A percentile compares a stretch with the other conserved stretches of the same genome.
phyloP scores from a whole-genome alignment of 2,329 filamentous ascomycete species.

The Aspergillus hortae region DNA sequence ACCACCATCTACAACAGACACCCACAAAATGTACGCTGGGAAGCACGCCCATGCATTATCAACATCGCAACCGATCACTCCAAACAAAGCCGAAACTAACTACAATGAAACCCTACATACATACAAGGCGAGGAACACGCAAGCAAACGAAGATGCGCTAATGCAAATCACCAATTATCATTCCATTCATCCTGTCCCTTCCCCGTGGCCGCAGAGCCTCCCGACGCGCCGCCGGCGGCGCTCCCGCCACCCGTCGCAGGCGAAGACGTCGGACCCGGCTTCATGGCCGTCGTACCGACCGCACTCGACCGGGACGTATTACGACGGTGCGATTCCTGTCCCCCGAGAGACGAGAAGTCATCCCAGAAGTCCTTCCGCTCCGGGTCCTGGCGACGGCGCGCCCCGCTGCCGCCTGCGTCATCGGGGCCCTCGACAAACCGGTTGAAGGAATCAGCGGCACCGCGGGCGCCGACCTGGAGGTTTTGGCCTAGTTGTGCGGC shows the following conservation, averaged over 20 bases:
- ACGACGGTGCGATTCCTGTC: slow-evolving; percentile 24
- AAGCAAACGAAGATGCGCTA: not conserved
- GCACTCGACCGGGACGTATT: slow-evolving; percentile 43
- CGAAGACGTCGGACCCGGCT: slow-evolving; percentile 38
- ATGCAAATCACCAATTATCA: slow-evolving; percentile 43
- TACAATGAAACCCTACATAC: not conserved
- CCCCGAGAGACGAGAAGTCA: slow-evolving; percentile 69
- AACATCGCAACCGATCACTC: not conserved
- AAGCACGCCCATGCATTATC: not conserved
- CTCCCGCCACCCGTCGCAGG: slow-evolving; percentile 14
- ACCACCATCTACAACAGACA: not conserved
- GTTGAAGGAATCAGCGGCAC: slow-evolving; percentile 74
- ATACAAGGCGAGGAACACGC: not conserved
- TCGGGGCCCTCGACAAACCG: slow-evolving; percentile 80
- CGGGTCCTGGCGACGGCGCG: slow-evolving; percentile 48
- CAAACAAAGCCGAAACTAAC: not conserved
- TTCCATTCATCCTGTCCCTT: slow-evolving; percentile 59
- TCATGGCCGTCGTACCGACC: slow-evolving; percentile 64
- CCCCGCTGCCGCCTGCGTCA: slow-evolving; percentile 46
- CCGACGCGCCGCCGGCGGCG: slow-evolving; percentile 15
- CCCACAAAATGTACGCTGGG: not conserved
- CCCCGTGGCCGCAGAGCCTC: slow-evolving; percentile 17
- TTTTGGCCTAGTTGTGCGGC: slow-evolving; percentile 55
- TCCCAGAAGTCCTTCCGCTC: slow-evolving; percentile 88
- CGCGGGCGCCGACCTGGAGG: slow-evolving; percentile 64